These are phyloP conservation scores for Metschnikowia santaceciliae DNA, from an alignment of 805 yeast species.

Conservation along the genomic window DNA sequence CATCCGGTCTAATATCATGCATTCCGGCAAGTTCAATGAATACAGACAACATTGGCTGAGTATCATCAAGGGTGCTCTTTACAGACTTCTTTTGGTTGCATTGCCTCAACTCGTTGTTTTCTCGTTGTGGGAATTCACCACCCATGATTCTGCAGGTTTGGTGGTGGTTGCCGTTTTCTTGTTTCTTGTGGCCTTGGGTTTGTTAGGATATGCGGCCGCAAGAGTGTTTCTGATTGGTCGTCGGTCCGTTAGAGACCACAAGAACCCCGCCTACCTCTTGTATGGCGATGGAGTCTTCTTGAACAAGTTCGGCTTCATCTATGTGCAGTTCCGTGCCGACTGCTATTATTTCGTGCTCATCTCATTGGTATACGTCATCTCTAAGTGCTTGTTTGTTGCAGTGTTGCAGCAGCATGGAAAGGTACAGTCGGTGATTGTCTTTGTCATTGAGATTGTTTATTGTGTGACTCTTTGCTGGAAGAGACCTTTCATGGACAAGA, in stretches of 20 bases:
- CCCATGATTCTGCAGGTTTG: constrained; percentile 77
- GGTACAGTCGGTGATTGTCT: constrained; percentile 72
- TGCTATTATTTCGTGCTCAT: constrained; percentile 78
- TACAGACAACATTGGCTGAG: constrained; percentile 80
- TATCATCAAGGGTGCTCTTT: constrained; percentile 85
- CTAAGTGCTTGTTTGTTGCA: constrained; percentile 82
- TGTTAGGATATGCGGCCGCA: constrained; percentile 67
- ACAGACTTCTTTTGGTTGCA: constrained; percentile 76
- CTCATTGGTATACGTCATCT: constrained; percentile 58
- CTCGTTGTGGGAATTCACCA: constrained; percentile 86
- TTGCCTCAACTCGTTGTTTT: constrained; percentile 82
- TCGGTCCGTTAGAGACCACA: constrained; percentile 64
- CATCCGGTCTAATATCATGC: constrained; percentile 54
- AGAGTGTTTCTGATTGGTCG: constrained; percentile 75
- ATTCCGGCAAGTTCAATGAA: constrained; percentile 62
- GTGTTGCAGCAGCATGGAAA: constrained; percentile 78
- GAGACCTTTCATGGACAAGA: constrained; percentile 90
- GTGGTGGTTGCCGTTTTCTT: constrained; percentile 75
- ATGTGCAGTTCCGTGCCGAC: constrained; percentile 86
- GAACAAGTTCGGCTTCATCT: constrained; percentile 87
- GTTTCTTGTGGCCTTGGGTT: constrained; percentile 51
- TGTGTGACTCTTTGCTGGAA: constrained; percentile 60
- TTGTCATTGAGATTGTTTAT: constrained; percentile 70
- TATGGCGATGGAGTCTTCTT: constrained; percentile 79
- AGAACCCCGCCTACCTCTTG: constrained; percentile 88